Base-by-base conservation (phyloP, 176 grass and related monocot genomes). In the Aegilops umbellulata region DNA sequence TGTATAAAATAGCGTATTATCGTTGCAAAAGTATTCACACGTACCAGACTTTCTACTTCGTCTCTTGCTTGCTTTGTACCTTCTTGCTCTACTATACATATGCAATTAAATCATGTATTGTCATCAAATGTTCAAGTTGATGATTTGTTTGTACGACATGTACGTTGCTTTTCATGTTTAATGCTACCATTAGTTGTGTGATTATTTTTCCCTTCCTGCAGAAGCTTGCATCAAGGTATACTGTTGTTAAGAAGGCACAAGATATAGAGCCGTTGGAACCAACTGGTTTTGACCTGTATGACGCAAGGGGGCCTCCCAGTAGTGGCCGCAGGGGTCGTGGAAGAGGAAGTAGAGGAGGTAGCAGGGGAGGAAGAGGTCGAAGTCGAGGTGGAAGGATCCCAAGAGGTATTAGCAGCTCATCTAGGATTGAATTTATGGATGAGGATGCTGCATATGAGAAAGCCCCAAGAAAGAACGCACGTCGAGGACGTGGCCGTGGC, bases 201-300 rank as follows among this genome's bases (percentile, higher is more conserved):
- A 71, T 77, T 68, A 19, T 77, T 42, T 75, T 74, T 80, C 22
- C 81, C 3, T 72, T 76, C 60, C 19, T 87, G 63, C 92, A 99
- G 97, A 96, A 96, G 60, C 64, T 91, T 91, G 92, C 94, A 65
- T 91, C 94, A 68, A 89, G 94, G 75, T 96, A 91, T 84, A 77
- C 85, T 61, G 82, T 89, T 84, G 89, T 81, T 71, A 96, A 92
- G 81, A 94, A 76, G 53, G 47, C 85, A 51, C 93, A 91, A 77
- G 94, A 89, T 82, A 22, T 84, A 49, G 80, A 86, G 44, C 83
- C 82, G 24, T 66, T 69, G 69, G 88, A 89, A 72, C 70, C 92
- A 76, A 62, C 85, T 79, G 90, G 80, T 86, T 85, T 74, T 30
- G 88, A 92, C 83, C 82, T 85, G 16, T 84, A 89, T 91, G 86